These are phyloP conservation scores for Hanseniaspora clermontiae DNA, from an alignment of 805 yeast species.

Conservation along the genomic window DNA sequence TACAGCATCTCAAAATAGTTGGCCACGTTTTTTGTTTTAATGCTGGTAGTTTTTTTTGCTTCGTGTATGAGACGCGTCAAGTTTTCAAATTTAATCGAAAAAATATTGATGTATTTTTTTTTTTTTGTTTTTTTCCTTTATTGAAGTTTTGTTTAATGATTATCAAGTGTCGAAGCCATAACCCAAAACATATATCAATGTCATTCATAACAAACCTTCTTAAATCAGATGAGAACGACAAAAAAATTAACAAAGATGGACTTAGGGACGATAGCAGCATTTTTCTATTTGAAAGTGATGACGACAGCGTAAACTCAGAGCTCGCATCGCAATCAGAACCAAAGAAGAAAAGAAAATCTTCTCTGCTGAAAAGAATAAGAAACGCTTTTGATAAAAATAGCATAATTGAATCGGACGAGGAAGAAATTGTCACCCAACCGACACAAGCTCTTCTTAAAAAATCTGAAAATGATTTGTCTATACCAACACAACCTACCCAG, in stretches of 20 bases:
- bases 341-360: constrained; percentile 20
- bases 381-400: constrained; percentile 10
- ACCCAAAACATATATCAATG: neutral
- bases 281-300: constrained; percentile 12
- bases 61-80: no score
- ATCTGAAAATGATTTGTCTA: neutral
- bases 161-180: neutral
- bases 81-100: no score
- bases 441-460: neutral
- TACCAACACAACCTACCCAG: neutral
- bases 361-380: constrained; percentile 9
- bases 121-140: neutral
- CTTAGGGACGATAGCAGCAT: neutral
- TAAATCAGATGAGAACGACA: neutral
- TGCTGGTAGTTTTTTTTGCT: neutral
- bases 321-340: constrained; percentile 15
- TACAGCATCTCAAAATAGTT: neutral
- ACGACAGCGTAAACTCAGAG: constrained; percentile 15
- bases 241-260: neutral
- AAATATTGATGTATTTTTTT: neutral
- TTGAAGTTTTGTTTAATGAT: neutral
- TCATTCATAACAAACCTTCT: neutral
- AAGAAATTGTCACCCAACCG: constrained; percentile 11
- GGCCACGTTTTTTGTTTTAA: neutral
- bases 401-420: neutral